phyloP scores from a whole-genome alignment of 2,329 filamentous ascomycete species.

The Penicillium sp. region DNA sequence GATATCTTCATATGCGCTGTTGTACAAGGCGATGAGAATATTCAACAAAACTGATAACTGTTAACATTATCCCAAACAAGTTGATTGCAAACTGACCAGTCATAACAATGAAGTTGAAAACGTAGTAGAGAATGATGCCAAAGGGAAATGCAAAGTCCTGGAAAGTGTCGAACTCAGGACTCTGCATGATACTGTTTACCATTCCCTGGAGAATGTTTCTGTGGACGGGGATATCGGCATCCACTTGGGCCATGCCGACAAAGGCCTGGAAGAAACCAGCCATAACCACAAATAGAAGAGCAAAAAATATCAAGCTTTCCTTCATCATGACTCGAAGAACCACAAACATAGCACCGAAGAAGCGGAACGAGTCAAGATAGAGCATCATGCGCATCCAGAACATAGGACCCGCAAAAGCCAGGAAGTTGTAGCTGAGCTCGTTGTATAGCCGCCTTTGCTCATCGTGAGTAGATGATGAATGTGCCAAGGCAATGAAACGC shows the following conservation, averaged over 20 bases:
- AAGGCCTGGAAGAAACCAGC: slow-evolving; percentile 85
- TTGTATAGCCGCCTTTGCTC: slow-evolving; percentile 65
- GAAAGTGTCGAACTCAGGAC: slow-evolving; percentile 85
- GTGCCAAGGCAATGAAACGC: slow-evolving; percentile 73
- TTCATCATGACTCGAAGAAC: slow-evolving; percentile 95
- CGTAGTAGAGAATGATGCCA: slow-evolving; percentile 92
- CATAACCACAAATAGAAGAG: slow-evolving; percentile 78
- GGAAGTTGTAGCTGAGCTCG: slow-evolving; percentile 84
- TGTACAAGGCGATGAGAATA: slow-evolving; percentile 95
- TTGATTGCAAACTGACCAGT: slow-evolving; percentile 52
- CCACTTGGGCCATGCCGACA: slow-evolving; percentile 81
- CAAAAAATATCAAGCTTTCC: slow-evolving; percentile 94
- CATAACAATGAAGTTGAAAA: slow-evolving; percentile 97
- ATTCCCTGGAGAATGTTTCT: slow-evolving; percentile 57
- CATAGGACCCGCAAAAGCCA: slow-evolving; percentile 91
- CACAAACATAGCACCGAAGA: slow-evolving; percentile 98
- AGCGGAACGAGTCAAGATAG: slow-evolving; percentile 88
- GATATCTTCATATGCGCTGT: slow-evolving; percentile 93
- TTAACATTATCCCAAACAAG: slow-evolving; percentile 12
- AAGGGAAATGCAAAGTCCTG: slow-evolving; percentile 90
- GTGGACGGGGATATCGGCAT: slow-evolving; percentile 61
- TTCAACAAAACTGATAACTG: slow-evolving; percentile 69
- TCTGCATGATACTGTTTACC: slow-evolving; percentile 86
- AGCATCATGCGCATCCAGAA: slow-evolving; percentile 93
- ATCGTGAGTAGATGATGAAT: slow-evolving; percentile 54